Conservation (phyloP, 768 basidiomycete species). For the Suillus brevipes region DNA sequence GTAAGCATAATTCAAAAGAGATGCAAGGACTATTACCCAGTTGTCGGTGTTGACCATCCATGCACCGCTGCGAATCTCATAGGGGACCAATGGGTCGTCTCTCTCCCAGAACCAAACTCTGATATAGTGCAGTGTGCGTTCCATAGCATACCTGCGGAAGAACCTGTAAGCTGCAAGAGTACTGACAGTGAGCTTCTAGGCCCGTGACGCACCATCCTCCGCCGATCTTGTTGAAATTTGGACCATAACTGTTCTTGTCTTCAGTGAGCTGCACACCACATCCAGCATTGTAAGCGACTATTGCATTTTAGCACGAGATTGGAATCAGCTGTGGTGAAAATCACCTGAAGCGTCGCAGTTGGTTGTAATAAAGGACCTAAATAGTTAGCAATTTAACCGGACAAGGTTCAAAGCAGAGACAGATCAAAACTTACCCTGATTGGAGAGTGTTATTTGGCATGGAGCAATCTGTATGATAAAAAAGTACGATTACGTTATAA, state of each 20-base stretch:
- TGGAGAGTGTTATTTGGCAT: constrained; percentile 12
- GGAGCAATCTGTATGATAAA: constrained; percentile 18
- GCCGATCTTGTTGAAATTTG: constrained; percentile 30
- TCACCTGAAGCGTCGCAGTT: constrained; percentile 15
- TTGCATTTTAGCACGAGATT: neutral
- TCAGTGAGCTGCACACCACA: constrained; percentile 22
- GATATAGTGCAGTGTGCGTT: constrained; percentile 35
- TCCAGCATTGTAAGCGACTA: constrained; percentile 16
- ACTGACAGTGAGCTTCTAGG: neutral
- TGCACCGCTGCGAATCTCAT: constrained; percentile 23
- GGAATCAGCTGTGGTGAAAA: neutral
- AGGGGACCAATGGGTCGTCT: constrained; percentile 23
- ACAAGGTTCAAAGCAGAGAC: neutral
- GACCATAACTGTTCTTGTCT: constrained; percentile 20
- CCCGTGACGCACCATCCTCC: constrained; percentile 39
- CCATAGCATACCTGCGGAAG: constrained; percentile 40
- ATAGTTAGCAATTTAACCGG: neutral
- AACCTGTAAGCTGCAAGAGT: constrained; percentile 4
- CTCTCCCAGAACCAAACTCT: constrained; percentile 49
- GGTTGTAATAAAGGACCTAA: neutral
- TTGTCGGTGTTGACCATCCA: constrained; percentile 22
- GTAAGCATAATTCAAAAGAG: neutral
- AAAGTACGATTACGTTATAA: neutral
- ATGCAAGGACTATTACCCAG: constrained; percentile 31
- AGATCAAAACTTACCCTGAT: neutral